Conservation (phyloP, 345 rosid species). For the Microcos paniculata region DNA sequence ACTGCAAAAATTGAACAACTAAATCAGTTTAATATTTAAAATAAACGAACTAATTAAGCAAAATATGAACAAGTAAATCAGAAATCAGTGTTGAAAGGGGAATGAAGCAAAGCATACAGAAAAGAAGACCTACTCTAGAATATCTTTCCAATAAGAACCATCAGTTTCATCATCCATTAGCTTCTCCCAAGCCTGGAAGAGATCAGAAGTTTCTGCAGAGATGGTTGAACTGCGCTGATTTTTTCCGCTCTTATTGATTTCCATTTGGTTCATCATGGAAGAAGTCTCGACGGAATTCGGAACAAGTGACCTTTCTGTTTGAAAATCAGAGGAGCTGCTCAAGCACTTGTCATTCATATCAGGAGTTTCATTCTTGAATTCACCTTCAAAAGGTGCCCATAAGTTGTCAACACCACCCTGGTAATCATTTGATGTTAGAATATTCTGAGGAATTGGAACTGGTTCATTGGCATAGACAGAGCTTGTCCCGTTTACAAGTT, state of each 20-base stretch:
- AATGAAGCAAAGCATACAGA: background rate
- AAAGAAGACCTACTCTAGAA: conserved; percentile 42
- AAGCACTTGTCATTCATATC: background rate
- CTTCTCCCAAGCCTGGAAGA: conserved; percentile 55
- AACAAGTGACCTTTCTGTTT: conserved; percentile 33
- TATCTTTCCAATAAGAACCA: conserved; percentile 59
- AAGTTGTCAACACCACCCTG: conserved; percentile 21
- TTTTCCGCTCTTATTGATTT: background rate
- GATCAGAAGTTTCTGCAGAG: conserved; percentile 2
- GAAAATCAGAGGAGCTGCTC: conserved; percentile 13
- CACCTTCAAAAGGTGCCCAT: conserved; percentile 4
- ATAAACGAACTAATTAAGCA: background rate
- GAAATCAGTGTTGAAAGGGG: background rate
- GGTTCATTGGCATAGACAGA: no score
- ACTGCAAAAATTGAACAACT: conserved; percentile 27
- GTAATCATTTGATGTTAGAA: background rate
- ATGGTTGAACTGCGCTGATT: background rate
- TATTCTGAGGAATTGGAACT: no score
- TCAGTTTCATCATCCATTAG: conserved; percentile 50
- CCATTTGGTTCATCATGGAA: conserved; percentile 11
- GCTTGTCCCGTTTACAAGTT: no score
- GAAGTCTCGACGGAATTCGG: conserved; percentile 31
- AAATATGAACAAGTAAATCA: no score
- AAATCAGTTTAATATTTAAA: background rate
- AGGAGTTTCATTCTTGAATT: conserved; percentile 5